These are phyloP conservation scores for Ophiognomonia clavigignenti-juglandacearum DNA, from an alignment of 2,329 filamentous ascomycete genomes.

Conservation along the genomic window DNA sequence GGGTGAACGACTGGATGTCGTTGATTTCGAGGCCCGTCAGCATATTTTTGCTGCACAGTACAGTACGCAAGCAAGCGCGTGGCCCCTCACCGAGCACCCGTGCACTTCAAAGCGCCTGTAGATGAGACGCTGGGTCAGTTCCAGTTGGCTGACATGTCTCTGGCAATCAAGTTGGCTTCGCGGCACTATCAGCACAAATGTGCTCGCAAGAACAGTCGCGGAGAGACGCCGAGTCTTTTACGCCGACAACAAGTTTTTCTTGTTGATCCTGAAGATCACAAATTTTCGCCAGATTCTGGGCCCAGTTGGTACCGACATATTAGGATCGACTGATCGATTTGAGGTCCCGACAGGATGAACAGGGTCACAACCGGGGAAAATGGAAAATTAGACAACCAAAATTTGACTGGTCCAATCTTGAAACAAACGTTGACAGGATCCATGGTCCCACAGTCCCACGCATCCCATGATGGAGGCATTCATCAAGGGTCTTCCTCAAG, in stretches of 20 bases:
- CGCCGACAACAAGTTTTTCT: no score
- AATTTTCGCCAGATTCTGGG: neutral
- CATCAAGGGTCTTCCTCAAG: no score
- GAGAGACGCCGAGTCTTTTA: no score
- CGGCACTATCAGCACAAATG: neutral
- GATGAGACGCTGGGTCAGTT: no score
- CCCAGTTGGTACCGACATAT: neutral
- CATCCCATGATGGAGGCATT: no score
- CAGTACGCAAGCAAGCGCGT: slow-evolving; percentile 1
- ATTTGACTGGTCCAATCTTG: slow-evolving; percentile 4
- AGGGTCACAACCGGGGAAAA: slow-evolving; percentile 5
- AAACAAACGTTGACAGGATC: slow-evolving; percentile 8
- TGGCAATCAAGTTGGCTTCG: neutral
- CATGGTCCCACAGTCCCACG: no score
- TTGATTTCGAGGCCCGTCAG: neutral
- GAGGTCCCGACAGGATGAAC: neutral
- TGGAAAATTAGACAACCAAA: neutral
- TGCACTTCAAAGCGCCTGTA: no score
- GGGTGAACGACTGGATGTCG: neutral
- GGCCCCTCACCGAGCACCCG: no score
- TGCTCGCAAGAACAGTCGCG: neutral
- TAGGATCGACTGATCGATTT: neutral
- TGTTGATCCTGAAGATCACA: neutral
- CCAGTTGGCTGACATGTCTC: no score
- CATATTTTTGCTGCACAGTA: neutral